These are phyloP conservation scores for Colletotrichum lindemuthianum DNA, from an alignment of 2,329 filamentous ascomycete genomes.

Conservation along the genomic window DNA sequence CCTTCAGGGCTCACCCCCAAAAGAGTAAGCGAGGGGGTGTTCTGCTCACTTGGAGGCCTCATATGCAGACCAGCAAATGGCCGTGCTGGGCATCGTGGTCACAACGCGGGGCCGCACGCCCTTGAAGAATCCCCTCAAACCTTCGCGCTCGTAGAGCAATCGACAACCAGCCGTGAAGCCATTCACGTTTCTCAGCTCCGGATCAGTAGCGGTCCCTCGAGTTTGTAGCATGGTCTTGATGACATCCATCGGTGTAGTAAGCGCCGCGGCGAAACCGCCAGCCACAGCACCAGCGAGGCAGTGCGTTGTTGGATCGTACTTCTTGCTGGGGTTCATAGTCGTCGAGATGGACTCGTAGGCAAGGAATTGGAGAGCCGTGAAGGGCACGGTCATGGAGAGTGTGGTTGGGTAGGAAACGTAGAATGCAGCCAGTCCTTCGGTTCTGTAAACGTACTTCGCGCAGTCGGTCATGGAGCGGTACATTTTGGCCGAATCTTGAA, in stretches of 20 bases:
- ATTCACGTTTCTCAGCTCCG: slow-evolving; percentile 85
- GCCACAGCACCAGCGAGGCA: slow-evolving; percentile 92
- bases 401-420: slow-evolving; percentile 99
- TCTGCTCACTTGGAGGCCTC: slow-evolving; percentile 72
- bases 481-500: slow-evolving; percentile 87
- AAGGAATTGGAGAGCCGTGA: slow-evolving; percentile 96
- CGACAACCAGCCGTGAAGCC: slow-evolving; percentile 82
- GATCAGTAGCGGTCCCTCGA: slow-evolving; percentile 82
- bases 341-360: slow-evolving; percentile 98
- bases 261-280: slow-evolving; percentile 89
- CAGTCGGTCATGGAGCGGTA: slow-evolving; percentile 90
- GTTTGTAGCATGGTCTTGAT: slow-evolving; percentile 98
- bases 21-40: background rate
- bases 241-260: slow-evolving; percentile 96
- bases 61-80: slow-evolving; percentile 95
- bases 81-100: slow-evolving; percentile 97
- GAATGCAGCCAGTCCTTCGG: slow-evolving; percentile 90
- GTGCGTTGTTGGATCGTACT: slow-evolving; percentile 93
- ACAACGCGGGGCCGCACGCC: slow-evolving; percentile 91
- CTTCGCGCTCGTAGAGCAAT: slow-evolving; percentile 86
- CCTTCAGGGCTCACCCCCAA: slow-evolving; percentile 16
- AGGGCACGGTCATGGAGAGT: slow-evolving; percentile 97
- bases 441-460: slow-evolving; percentile 85
- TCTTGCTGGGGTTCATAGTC: slow-evolving; percentile 84
- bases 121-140: slow-evolving; percentile 89